Conservation (phyloP, 2,329 filamentous ascomycete species). For the Sclerotinia subarctica region DNA sequence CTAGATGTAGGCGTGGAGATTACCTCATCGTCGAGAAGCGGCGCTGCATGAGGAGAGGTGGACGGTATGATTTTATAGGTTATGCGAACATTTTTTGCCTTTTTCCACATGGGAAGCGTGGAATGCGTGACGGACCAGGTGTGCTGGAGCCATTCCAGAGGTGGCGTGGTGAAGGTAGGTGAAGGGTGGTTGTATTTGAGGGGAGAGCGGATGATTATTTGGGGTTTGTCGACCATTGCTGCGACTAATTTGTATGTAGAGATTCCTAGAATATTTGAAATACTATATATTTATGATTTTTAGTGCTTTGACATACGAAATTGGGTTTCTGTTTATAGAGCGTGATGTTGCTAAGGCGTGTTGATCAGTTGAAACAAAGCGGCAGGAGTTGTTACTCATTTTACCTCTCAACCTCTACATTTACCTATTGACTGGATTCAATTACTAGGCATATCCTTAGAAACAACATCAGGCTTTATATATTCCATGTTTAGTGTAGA, state of each 20-base stretch:
- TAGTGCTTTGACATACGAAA: neutral
- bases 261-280: neutral
- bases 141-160: conserved; percentile 56
- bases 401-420: neutral
- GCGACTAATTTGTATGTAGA: neutral
- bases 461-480: neutral
- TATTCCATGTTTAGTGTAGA: no score
- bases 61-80: conserved; percentile 59
- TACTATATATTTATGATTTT: neutral
- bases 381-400: neutral
- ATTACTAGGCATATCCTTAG: neutral
- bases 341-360: neutral
- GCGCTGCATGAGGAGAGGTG: conserved; percentile 25
- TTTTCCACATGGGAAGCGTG: conserved; percentile 76
- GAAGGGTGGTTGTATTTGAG: conserved; percentile 23
- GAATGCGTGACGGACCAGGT: conserved; percentile 75
- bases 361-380: conserved; percentile 19
- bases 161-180: conserved; percentile 19
- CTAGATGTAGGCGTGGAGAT: conserved; percentile 55
- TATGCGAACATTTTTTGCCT: conserved; percentile 75
- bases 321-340: neutral
- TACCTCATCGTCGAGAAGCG: conserved; percentile 65
- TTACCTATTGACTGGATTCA: neutral
- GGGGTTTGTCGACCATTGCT: neutral
- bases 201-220: conserved; percentile 23